Conservation (phyloP, 352 stramenopile genomes). For the Lagenidium sp. region DNA sequence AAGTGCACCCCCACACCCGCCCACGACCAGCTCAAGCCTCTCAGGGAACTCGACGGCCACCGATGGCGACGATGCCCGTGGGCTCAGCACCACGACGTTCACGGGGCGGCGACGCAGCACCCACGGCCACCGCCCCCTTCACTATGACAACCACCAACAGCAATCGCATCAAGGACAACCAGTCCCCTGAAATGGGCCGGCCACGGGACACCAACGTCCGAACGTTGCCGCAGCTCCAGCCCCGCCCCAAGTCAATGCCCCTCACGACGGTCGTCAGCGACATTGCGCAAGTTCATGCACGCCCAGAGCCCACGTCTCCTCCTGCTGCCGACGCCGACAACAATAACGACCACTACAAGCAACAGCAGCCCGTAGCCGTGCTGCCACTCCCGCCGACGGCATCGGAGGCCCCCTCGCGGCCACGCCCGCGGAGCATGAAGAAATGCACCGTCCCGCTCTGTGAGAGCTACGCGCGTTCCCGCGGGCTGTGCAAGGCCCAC, state of each 20-base stretch:
- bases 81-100: neutral
- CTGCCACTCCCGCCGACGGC: neutral
- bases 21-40: neutral
- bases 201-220: neutral
- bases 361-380: neutral
- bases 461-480: slow-evolving; percentile 12
- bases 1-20: neutral
- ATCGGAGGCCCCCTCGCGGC: neutral
- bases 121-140: neutral
- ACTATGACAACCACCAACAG: neutral
- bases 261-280: neutral
- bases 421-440: slow-evolving; percentile 9
- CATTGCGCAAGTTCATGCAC: neutral
- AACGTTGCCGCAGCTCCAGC: neutral
- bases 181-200: too few species aligned
- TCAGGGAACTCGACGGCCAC: neutral
- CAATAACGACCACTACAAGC: neutral
- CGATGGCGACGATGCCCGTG: neutral
- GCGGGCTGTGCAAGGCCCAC: slow-evolving; percentile 11
- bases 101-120: too few species aligned
- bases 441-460: slow-evolving; percentile 9
- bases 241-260: neutral
- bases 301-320: neutral
- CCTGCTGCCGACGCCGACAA: neutral
- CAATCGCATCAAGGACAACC: too few species aligned